Conservation (phyloP, 768 basidiomycete species). For the Gymnopilus junonius region DNA sequence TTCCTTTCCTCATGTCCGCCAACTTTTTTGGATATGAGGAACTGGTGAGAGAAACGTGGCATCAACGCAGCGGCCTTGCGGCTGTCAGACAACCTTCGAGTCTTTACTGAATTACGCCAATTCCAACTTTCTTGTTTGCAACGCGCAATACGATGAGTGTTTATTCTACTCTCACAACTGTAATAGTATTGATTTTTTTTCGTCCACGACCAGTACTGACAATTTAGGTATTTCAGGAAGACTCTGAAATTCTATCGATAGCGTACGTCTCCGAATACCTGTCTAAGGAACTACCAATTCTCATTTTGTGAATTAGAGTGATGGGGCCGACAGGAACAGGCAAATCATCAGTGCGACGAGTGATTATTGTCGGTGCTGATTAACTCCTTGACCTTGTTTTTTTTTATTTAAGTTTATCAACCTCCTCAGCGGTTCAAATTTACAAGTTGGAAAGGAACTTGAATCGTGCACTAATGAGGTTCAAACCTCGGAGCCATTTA, state of each 20-base stretch:
- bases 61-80: conserved; percentile 14
- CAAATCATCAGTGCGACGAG: conserved; percentile 37
- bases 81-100: neutral
- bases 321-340: conserved; percentile 46
- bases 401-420: conserved; percentile 52
- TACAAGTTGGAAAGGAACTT: conserved; percentile 49
- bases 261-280: conserved; percentile 10
- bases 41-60: conserved; percentile 6
- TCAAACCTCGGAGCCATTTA: conserved; percentile 44
- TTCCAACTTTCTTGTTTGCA: neutral
- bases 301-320: conserved; percentile 25
- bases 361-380: neutral
- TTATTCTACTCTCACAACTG: conserved; percentile 1
- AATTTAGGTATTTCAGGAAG: conserved; percentile 16
- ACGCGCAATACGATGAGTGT: neutral
- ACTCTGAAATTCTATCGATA: conserved; percentile 11
- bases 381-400: neutral
- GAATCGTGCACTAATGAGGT: conserved; percentile 57
- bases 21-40: neutral
- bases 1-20: neutral
- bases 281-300: no score
- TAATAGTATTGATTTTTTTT: neutral
- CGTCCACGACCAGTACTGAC: neutral
- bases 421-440: conserved; percentile 48
- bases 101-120: neutral